A percentile compares a stretch with the other conserved stretches of the same genome.
These are phyloP conservation scores for Pseudogymnoascus verrucosus DNA, from an alignment of 2,329 filamentous ascomycete species.

Conservation along the genomic window DNA sequence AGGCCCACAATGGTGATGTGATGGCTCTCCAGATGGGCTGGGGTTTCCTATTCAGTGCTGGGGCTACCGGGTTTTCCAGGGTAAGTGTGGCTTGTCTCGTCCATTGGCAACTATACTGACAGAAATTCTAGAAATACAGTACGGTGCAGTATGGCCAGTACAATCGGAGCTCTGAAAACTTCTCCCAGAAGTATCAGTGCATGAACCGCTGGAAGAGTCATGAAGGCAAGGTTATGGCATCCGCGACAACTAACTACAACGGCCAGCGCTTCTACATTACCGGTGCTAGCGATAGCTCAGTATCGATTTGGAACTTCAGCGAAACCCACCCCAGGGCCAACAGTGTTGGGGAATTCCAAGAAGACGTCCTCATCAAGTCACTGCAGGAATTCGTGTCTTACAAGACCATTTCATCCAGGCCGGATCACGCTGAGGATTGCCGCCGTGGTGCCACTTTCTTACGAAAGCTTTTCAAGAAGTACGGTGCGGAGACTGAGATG, in stretches of 20 bases:
- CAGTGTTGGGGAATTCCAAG: slow-evolving; percentile 25
- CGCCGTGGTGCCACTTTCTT: slow-evolving; percentile 86
- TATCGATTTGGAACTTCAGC: slow-evolving; percentile 78
- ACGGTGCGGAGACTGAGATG: slow-evolving; percentile 84
- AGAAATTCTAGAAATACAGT: slow-evolving; percentile 50
- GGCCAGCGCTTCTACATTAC: slow-evolving; percentile 82
- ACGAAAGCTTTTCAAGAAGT: slow-evolving; percentile 80
- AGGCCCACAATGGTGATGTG: slow-evolving; percentile 71
- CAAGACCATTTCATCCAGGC: slow-evolving; percentile 81
- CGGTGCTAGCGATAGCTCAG: slow-evolving; percentile 82
- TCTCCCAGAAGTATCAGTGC: slow-evolving; percentile 76
- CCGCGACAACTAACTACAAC: slow-evolving; percentile 62
- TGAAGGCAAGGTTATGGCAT: slow-evolving; percentile 78
- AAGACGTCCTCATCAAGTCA: slow-evolving; percentile 58
- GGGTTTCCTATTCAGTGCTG: slow-evolving; percentile 78
- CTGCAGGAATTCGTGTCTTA: slow-evolving; percentile 83
- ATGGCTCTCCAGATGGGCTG: slow-evolving; percentile 81
- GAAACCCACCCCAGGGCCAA: slow-evolving; percentile 24
- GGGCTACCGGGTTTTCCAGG: slow-evolving; percentile 79
- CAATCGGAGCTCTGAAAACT: slow-evolving; percentile 37
- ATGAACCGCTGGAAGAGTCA: slow-evolving; percentile 76
- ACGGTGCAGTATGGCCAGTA: slow-evolving; percentile 57
- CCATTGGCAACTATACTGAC: slow-evolving; percentile 8
- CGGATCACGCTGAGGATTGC: slow-evolving; percentile 84
- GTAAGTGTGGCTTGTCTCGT: slow-evolving; percentile 41